Evolutionary conservation across 345 rosid species (phyloP).

Genomic region (Aquilaria sinensis): DNA sequence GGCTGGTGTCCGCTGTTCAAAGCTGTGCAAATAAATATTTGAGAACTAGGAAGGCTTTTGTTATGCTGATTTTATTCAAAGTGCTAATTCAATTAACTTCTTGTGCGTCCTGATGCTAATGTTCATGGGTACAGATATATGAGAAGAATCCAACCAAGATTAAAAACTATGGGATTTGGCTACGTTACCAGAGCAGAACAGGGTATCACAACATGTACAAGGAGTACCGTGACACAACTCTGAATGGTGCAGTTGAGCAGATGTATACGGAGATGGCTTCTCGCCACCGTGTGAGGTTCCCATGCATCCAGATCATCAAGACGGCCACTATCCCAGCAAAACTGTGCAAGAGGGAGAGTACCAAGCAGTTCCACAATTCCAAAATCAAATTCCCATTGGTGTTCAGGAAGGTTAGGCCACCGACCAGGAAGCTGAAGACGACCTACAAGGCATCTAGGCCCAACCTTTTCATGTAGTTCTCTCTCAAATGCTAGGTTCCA

Average conservation of each 20-base stretch:
- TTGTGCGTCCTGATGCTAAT: no score
- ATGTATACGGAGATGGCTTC: conserved; percentile 77
- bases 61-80: neutral
- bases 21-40: neutral
- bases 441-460: conserved; percentile 71
- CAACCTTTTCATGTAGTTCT: conserved; percentile 49
- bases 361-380: conserved; percentile 60
- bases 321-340: conserved; percentile 53
- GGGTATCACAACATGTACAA: conserved; percentile 76
- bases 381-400: conserved; percentile 68
- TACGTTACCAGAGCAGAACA: conserved; percentile 56
- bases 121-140: conserved; percentile 29
- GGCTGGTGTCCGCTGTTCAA: no score
- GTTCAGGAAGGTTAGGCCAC: conserved; percentile 61
- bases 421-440: conserved; percentile 61
- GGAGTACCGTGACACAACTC: conserved; percentile 52
- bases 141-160: conserved; percentile 62
- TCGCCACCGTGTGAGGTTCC: conserved; percentile 59
- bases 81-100: no score
- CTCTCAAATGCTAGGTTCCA: neutral
- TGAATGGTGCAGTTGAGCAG: conserved; percentile 63
- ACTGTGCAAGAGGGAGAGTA: conserved; percentile 68
- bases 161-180: conserved; percentile 60
- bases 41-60: neutral
- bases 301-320: conserved; percentile 67